Percentiles rank a stretch among this genome's conserved stretches.
phyloP scores from a whole-genome alignment of 2,329 filamentous ascomycete species.

The Furcasterigmium furcatum region DNA sequence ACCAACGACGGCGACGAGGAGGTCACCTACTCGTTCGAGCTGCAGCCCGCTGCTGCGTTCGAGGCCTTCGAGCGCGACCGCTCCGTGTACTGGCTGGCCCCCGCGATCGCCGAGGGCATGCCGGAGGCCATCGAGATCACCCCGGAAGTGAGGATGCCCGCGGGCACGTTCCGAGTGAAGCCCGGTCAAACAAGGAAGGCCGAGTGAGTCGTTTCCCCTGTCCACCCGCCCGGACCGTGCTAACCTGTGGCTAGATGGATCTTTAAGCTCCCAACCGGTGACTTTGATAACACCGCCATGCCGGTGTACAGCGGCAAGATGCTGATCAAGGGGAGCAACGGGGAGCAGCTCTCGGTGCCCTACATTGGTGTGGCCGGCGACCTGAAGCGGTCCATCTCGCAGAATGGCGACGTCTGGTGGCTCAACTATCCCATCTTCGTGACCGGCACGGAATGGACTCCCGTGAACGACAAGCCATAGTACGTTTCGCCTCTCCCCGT shows the following conservation, averaged over 20 bases:
- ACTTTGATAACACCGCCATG: background rate
- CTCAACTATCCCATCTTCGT: background rate
- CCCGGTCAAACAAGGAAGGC: slow-evolving; percentile 17
- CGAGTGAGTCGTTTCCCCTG: background rate
- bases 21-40: slow-evolving; percentile 25
- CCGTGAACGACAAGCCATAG: background rate
- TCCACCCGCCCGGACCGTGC: background rate
- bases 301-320: slow-evolving; percentile 3
- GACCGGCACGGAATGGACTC: background rate
- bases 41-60: slow-evolving; percentile 26
- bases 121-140: slow-evolving; percentile 2
- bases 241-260: background rate
- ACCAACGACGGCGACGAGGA: slow-evolving; percentile 30
- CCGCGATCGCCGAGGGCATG: background rate
- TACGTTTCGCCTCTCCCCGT: background rate
- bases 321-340: background rate
- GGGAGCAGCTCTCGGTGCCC: background rate
- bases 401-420: background rate
- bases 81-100: background rate
- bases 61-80: slow-evolving; percentile 19
- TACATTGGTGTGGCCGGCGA: background rate
- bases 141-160: slow-evolving; percentile 3
- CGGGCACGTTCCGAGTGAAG: slow-evolving; percentile 12
- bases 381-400: background rate
- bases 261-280: background rate